Evolutionary conservation across 148 eudicot species (phyloP).

Genomic region (Polygonum aviculare): DNA sequence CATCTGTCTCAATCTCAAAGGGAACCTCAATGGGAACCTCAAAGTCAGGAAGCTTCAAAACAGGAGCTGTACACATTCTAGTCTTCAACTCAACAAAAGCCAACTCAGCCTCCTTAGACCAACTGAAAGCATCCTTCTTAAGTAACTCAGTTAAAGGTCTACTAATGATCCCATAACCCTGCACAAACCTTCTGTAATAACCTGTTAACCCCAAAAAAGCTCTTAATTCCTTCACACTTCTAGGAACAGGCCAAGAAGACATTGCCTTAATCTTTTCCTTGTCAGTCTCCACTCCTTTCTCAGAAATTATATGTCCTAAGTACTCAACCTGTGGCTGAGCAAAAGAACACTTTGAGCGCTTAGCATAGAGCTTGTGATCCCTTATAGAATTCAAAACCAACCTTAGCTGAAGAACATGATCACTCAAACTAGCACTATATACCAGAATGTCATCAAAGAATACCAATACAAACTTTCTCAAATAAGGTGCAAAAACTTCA

Average conservation of each 20-base stretch:
- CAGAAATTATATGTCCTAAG: too few species aligned
- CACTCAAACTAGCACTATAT: too few species aligned
- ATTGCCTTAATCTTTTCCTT: too few species aligned
- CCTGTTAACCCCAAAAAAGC: neutral
- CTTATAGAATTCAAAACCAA: neutral
- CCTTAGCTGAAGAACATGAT: neutral
- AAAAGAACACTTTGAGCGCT: neutral
- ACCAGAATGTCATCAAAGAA: neutral
- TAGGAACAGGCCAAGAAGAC: too few species aligned
- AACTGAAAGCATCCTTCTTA: neutral
- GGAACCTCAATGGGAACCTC: too few species aligned
- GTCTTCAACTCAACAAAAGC: neutral
- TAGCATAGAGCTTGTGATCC: neutral
- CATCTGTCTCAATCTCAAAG: conserved; percentile 14
- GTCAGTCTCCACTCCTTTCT: too few species aligned
- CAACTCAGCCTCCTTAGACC: neutral
- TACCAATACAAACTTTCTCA: neutral
- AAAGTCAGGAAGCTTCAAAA: neutral
- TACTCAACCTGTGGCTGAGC: too few species aligned
- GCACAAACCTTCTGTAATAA: conserved; percentile 6
- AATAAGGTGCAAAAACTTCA: neutral
- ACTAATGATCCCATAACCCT: neutral
- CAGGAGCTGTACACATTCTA: neutral
- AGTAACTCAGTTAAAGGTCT: neutral
- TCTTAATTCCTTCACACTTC: neutral